Percentiles rank a stretch among this genome's conserved stretches.
phyloP scores from a whole-genome alignment of 2,329 filamentous ascomycete species.

The Hypoxylon rubiginosum region DNA sequence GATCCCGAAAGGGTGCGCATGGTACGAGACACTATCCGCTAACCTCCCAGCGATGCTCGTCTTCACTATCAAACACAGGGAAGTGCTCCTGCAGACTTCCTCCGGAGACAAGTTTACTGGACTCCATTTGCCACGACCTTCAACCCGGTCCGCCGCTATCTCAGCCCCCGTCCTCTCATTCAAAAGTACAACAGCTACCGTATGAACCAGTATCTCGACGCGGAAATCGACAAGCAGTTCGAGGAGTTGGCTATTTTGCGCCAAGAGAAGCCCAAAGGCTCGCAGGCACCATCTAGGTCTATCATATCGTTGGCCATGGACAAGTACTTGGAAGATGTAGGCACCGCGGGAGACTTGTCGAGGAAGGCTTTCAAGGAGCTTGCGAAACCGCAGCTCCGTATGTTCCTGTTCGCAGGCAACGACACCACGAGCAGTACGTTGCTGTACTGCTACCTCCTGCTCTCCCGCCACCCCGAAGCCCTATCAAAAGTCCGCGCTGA shows the following conservation, averaged over 20 bases:
- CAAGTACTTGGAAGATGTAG: slow-evolving; percentile 36
- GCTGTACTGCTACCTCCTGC: slow-evolving; percentile 62
- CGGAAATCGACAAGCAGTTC: slow-evolving; percentile 43
- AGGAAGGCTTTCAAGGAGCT: slow-evolving; percentile 30
- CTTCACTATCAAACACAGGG: slow-evolving; percentile 43
- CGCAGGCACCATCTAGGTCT: slow-evolving; percentile 27
- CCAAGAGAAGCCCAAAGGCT: background rate
- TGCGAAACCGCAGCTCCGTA: slow-evolving; percentile 39
- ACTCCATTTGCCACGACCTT: slow-evolving; percentile 26
- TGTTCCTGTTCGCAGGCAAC: slow-evolving; percentile 69
- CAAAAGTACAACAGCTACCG: slow-evolving; percentile 41
- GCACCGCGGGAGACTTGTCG: slow-evolving; percentile 12
- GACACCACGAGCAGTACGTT: slow-evolving; percentile 73
- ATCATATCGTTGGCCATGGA: slow-evolving; percentile 42
- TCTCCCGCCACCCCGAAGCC: slow-evolving; percentile 40
- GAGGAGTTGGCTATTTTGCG: slow-evolving; percentile 30
- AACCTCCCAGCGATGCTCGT: slow-evolving; percentile 37
- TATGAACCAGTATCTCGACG: slow-evolving; percentile 40
- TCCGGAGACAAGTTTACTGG: background rate
- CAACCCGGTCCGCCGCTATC: background rate
- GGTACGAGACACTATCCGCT: background rate
- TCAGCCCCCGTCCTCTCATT: slow-evolving; percentile 30
- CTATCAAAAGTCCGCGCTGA: slow-evolving; percentile 44
- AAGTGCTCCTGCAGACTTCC: slow-evolving; percentile 32
- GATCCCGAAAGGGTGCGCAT: background rate